Base-by-base conservation (phyloP, 495 filamentous ascomycete genomes). In the Penicillium cataractarum region DNA sequence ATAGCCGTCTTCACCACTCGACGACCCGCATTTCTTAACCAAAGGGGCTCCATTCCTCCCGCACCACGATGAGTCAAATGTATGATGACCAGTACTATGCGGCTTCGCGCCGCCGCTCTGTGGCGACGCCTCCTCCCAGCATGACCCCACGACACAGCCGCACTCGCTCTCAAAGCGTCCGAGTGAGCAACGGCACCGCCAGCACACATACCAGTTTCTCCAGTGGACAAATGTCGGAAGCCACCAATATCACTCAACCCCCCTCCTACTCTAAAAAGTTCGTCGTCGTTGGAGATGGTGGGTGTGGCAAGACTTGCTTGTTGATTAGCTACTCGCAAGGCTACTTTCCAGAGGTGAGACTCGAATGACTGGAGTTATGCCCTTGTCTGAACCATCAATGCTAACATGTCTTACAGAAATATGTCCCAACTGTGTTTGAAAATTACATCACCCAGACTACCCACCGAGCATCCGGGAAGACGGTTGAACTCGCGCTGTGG, bases 361-460 rank as follows among this genome's bases (percentile, higher is more conserved):
- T 17, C 32, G 19, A 22, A 27, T 50, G 10, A 26, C 13, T 26
- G 12, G 3, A 7, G n/a, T n/a, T n/a, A n/a, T n/a, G n/a, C n/a
- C n/a, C n/a, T n/a, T n/a, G n/a, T n/a, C n/a, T n/a, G n/a, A n/a
- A n/a, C n/a, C n/a, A 8, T 51, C 17, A 19, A 52, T 52, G 27
- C 49, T 58, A 46, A 42, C 55, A 58, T 50, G 37, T 46, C 29
- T 44, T 32, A 29, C 57, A 99, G 95, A 99, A 97, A 97, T 99
- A 99, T 72, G 94, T 99, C 53, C 95, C 95, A 3, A 99, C 95
- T 0, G 95, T 99, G 62, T 99, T 99, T 73, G 95, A 99, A 72
- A 99, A 99, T 80, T 99, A 99, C 83, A 98, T 98, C 78, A 97
- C 95, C 39, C 92, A 97, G 77, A 95, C 92, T 57, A 86, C 85